These are phyloP conservation scores for Kwoniella dejecticola DNA, from an alignment of 768 basidiomycete genomes.

Conservation along the genomic window DNA sequence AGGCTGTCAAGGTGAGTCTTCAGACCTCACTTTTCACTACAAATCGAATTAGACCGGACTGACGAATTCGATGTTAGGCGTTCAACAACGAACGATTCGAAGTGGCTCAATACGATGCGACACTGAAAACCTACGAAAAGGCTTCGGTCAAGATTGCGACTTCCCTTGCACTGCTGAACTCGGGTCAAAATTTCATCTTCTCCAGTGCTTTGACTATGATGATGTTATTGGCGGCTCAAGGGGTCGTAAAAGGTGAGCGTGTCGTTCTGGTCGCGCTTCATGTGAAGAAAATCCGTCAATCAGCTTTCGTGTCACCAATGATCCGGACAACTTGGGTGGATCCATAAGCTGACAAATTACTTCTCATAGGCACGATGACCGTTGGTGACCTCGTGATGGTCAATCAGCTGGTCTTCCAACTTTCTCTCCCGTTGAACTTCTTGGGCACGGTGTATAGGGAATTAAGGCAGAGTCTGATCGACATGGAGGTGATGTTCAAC, in stretches of 20 bases:
- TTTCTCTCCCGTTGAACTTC: constrained; percentile 95
- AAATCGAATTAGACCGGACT: background rate
- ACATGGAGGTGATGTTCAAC: constrained; percentile 95
- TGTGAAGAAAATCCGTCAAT: no score
- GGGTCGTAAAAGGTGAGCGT: constrained; percentile 77
- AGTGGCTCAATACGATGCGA: constrained; percentile 85
- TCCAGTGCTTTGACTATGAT: constrained; percentile 87
- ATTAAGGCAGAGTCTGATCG: constrained; percentile 88
- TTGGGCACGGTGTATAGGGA: constrained; percentile 95
- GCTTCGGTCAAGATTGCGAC: constrained; percentile 93
- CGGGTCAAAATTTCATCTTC: constrained; percentile 96
- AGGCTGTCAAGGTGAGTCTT: constrained; percentile 84
- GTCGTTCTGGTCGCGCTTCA: no score
- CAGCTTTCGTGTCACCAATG: background rate
- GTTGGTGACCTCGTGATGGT: constrained; percentile 99
- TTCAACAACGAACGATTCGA: constrained; percentile 97
- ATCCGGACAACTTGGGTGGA: background rate
- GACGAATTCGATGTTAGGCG: constrained; percentile 64
- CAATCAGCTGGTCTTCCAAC: constrained; percentile 96
- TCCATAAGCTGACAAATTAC: constrained; percentile 4
- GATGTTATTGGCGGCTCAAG: constrained; percentile 96
- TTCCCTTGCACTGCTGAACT: constrained; percentile 87
- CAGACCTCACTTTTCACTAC: background rate
- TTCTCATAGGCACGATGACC: constrained; percentile 84
- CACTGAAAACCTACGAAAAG: constrained; percentile 82